Base-by-base conservation (phyloP, 1,284 basidiomycete genomes). In the Caloboletus firmus region DNA sequence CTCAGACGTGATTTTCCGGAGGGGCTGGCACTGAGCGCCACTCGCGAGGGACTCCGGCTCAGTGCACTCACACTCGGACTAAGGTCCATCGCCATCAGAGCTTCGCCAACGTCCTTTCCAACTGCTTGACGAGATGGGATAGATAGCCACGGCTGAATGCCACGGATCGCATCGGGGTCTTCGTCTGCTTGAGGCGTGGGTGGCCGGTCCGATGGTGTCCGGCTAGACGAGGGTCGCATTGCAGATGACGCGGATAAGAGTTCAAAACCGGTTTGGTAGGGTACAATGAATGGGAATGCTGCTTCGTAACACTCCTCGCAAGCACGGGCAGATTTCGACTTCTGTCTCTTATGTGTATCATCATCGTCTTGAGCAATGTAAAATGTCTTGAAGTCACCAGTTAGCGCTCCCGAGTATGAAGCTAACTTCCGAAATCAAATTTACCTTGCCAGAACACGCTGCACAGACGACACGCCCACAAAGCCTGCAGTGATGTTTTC, bases 381-480 rank as follows among this genome's bases (percentile, higher is more conserved):
- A 71, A 93, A 93, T 1, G 86, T 91, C 91, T 92, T 15, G 30
- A 4, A 32, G 13, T 35, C 3, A 35, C 10, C 4, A n/a, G 30
- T 57, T 9, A 62, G 52, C 8, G 1, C 28, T 22, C 26, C 4
- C 4, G 18, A 9, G 13, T 4, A 36, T 12, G 4, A 5, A 31
- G 22, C 28, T 41, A 32, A 20, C 45, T 36, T n/a, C 2, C 32
- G 24, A 31, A 44, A 28, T 39, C 20, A 35, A 70, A 61, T 79
- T 62, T 58, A 91, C 92, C 75, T 83, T 82, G 18, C 79, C 81
- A n/a, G 91, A 93, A 73, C 95, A 97, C 2, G 73, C 69, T 31
- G 84, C 84, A 72, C 95, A 97, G 5, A 96, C 87, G 63, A 94
- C 91, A 49, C 87, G 73, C 1, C 94, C 94, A 69, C 95, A 97